Evolutionary conservation across 2,329 filamentous ascomycete genomes (phyloP), one percentile per base, ranked within the genome.

Genomic region (Xylaria polymorpha): DNA sequence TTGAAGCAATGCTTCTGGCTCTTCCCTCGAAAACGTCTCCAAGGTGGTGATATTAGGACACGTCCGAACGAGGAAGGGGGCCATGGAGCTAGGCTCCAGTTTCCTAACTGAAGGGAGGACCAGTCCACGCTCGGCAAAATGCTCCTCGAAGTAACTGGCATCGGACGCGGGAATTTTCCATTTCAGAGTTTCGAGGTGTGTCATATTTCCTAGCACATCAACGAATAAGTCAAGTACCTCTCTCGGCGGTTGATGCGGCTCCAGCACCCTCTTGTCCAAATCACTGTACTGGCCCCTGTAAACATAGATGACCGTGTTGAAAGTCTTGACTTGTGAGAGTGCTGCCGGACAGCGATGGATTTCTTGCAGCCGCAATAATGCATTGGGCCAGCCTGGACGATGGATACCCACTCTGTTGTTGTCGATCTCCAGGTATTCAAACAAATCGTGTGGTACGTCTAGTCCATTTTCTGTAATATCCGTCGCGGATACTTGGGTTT

Each of bases 121-220:
- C 18, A 66, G 57, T 9, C 51, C 65, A 18, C 61, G 57, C 1
- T 59, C 37, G 14, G 20, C 1, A 9, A 62, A 68, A 39, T 25
- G 37, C 32, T 61, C 29, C 46, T 61, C 61, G 22, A 59, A 60
- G 53, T 56, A 65, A 14, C 9, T 22, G 4, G 29, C 61, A 43
- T 62, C 14, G 4, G n/a, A n/a, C 0, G 6, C 9, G 18, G 25
- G 29, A n/a, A 70, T 25, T 1, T 3, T 9, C 66, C 69, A 69
- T 43, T 44, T 20, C 48, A 71, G 20, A 2, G 55, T 66, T n/a
- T 69, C 66, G 8, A 71, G 61, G 29, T 32, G 66, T 10, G 68
- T 71, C 69, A 66, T 71, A 22, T 63, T 60, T 18, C 41, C 53
- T 10, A 69, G 53, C 10, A 71, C 25, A 32, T 71, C 58, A 9